Evolutionary conservation across 768 basidiomycete species (phyloP), one percentile per base, ranked within the genome.

Genomic region (Pleurotus cornucopiae): DNA sequence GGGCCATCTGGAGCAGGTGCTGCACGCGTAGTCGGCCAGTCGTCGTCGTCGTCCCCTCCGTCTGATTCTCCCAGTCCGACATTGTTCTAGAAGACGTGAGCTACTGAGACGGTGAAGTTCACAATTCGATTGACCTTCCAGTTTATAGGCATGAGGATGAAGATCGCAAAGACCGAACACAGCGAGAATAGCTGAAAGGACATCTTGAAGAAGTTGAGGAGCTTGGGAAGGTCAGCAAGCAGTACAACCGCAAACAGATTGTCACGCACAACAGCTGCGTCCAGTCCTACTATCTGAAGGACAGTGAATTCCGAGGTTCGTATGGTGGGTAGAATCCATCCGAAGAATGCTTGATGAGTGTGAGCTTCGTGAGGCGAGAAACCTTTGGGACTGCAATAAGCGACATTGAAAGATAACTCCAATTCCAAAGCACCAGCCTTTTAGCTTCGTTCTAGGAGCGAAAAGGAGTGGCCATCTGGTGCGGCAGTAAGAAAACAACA

Each of bases 341-440:
- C 94, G 71, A 97, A 94, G 73, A 97, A 91, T 0, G 88, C 85
- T 57, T 83, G 79, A 62, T 91, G 88, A 2, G 85, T 85, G 65
- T 95, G 94, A 0, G 90, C 94, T 69, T 95, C 93, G 61, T 94
- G 91, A 16, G 94, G 93, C 3, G 94, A 95, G 73, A 96, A 96
- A 2, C 88, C 93, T 94, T 64, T 4, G 18, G 21, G 25, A 30
- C 16, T 13, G 43, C 7, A n/a, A 11, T 34, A 57, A 25, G 56
- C 52, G 53, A 62, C 34, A 65, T 49, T 41, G 45, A 16, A 49
- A 48, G 3, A 30, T 30, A 4, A 26, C 48, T 56, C 51, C 25
- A 47, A 20, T 21, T 7, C 45, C 43, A 37, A 39, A 47, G 18
- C n/a, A 60, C 78, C 51, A 40, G 90, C 95, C 94, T 76, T 96